Percentiles rank a stretch among this genome's conserved stretches.
phyloP scores from a whole-genome alignment of 140 eudicot species.

The Erigeron philadelphicus region DNA sequence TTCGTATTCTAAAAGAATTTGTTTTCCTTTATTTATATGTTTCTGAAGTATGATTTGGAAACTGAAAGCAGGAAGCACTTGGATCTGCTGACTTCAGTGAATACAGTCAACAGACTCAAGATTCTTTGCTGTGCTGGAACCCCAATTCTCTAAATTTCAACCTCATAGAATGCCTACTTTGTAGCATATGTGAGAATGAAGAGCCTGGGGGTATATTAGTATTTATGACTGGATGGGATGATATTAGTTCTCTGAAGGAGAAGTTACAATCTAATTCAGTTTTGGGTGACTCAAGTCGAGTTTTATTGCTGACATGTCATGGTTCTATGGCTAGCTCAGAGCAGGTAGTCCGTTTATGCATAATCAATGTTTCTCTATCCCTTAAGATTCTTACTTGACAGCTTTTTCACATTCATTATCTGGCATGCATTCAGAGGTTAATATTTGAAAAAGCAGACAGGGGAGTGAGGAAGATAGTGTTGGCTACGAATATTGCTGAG shows the following conservation, averaged over 20 bases:
- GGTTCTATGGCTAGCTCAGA: constrained; percentile 84
- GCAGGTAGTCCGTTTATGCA: constrained; percentile 46
- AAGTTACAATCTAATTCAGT: constrained; percentile 66
- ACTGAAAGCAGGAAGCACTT: constrained; percentile 56
- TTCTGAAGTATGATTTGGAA: constrained; percentile 22
- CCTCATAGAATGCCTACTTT: constrained; percentile 63
- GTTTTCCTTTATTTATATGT: not conserved
- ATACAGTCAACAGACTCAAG: constrained; percentile 53
- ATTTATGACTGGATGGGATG: constrained; percentile 96
- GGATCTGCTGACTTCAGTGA: constrained; percentile 62
- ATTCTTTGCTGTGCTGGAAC: constrained; percentile 82
- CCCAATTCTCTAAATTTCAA: constrained; percentile 76
- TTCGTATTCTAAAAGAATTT: not conserved
- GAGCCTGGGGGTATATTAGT: constrained; percentile 67
- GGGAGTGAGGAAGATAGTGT: constrained; percentile 75
- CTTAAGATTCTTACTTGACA: constrained; percentile 7
- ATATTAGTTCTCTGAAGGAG: constrained; percentile 69
- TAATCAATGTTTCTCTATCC: not conserved
- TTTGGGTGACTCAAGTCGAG: constrained; percentile 62
- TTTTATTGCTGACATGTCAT: constrained; percentile 79
- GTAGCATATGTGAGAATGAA: constrained; percentile 62
- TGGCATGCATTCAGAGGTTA: constrained; percentile 45
- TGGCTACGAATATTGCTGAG: constrained; percentile 93
- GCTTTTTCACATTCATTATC: constrained; percentile 9
- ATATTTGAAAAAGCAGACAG: constrained; percentile 61